Evolutionary conservation across 1,139 yeast genomes (phyloP), one percentile per base, ranked within the genome.

Genomic region (Casaregolazyma suthepensis): DNA sequence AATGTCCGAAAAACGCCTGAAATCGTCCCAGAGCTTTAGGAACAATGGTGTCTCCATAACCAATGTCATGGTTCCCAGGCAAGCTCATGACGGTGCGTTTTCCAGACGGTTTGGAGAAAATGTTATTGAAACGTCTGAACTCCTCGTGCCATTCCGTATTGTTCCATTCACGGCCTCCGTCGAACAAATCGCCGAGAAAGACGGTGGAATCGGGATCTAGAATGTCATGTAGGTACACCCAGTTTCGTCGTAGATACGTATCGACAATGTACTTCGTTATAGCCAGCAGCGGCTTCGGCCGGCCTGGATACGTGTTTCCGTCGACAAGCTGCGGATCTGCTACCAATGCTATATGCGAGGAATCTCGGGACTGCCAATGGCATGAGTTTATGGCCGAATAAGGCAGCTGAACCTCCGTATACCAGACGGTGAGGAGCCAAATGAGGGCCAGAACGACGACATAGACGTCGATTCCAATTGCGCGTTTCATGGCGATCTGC

Each of bases 31-130:
- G 68, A 29, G 83, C 79, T 1, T 74, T 69, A 26, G 78, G 79
- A 12, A 79, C 74, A 6, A 80, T 75, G 1, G 83, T 80, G 54
- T 82, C 79, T 38, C 95, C 96, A 67, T 86, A 91, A 0, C 99
- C 99, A 60, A 93, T 88, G 67, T 93, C 99, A 67, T 93, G 99
- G 65, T 93, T 93, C 1, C 99, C 99, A 0, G 98, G 96, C 12
- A 93, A 70, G 62, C 78, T 75, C 59, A 81, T 72, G 23, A 66
- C 54, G 2, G 81, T 80, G 31, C 75, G 68, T 52, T 80, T 75
- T 54, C 64, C 71, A 40, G 70, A 71, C 47, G 70, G 81, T 70
- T 61, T 72, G 58, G 72, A 79, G 66, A 87, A 93, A 1, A 93
- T 79, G 1, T 68, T 61, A 61, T 79, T 77, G 67, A 87, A 93